A percentile compares a stretch with the other conserved stretches of the same genome.
phyloP scores from a whole-genome alignment of 495 filamentous ascomycete genomes.

The Delitschia confertaspora region DNA sequence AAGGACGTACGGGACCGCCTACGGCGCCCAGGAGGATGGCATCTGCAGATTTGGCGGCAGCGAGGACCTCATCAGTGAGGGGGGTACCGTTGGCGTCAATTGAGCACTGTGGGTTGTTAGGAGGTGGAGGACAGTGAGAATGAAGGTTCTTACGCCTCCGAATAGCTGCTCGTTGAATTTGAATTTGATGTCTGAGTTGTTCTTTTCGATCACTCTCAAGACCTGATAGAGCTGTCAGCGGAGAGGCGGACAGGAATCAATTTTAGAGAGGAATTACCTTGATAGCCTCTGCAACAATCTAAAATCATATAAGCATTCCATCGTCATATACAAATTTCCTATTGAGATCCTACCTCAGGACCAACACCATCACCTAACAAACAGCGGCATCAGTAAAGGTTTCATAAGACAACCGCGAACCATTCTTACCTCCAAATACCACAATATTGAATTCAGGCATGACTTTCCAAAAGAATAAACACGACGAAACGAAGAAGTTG shows the following conservation, averaged over 20 bases:
- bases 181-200: conserved; percentile 62
- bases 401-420: not conserved
- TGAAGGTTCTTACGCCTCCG: conserved; percentile 79
- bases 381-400: conserved; percentile 1
- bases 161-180: conserved; percentile 88
- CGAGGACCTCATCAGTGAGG: conserved; percentile 75
- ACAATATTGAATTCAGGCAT: conserved; percentile 32
- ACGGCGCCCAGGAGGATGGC: conserved; percentile 92
- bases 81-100: conserved; percentile 74
- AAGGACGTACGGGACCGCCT: conserved; percentile 65
- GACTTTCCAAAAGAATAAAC: not conserved
- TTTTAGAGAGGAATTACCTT: conserved; percentile 49
- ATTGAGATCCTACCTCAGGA: conserved; percentile 58
- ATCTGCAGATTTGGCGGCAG: conserved; percentile 80
- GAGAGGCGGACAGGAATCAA: not conserved
- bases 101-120: conserved; percentile 51
- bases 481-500: no score
- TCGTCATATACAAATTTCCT: not conserved
- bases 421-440: conserved; percentile 25
- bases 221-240: conserved; percentile 39
- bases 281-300: conserved; percentile 64
- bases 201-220: conserved; percentile 65
- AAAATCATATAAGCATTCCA: not conserved
- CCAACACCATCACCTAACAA: conserved; percentile 82
- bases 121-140: not conserved